Evolutionary conservation across 768 basidiomycete species (phyloP), one percentile per base, ranked within the genome.

Genomic region (Thelephora aurantiotincta): DNA sequence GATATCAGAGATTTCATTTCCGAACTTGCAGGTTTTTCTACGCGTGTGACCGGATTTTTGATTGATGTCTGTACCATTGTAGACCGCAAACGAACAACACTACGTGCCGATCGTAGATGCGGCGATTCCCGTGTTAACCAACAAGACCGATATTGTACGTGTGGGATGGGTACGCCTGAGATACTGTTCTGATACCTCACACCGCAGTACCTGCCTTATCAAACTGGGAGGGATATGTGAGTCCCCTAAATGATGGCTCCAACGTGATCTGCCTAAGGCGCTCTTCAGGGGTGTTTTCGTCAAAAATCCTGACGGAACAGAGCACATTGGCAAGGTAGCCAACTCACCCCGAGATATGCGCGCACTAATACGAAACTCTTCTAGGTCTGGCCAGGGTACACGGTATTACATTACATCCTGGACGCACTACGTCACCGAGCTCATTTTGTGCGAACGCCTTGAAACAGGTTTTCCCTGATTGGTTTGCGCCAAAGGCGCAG

Each of bases 51-150:
- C 26, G 43, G 11, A 26, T 19, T 23, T 18, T 47, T 22, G 13
- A 12, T 16, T 20, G 19, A 7, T 19, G 20, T 16, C 35, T 46
- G 34, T 9, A 43, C 22, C 12, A 30, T 3, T 46, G 4, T 51
- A 71, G 71, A 57, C 62, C 6, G 56, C 60, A 9, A 71, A 74
- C 50, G 60, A 73, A 54, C 76, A 77, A 50, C 68, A 70, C 51
- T 77, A 78, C 58, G 77, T 85, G 43, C 81, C 81, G 16, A 84
- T 85, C 43, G 68, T 82, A 5, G 81, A 84, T 55, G 78, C 74
- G 13, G 81, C 71, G 3, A 66, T 82, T 36, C 68, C 74, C 4
- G 68, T 73, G 44, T 70, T 71, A 47, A 63, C 72, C 33, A 84
- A 84, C 51, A 60, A 63, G 18, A 74, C 77, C 5, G 82, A 85